A percentile compares a stretch with the other conserved stretches of the same genome.
These are phyloP conservation scores for Amoeboaphelidium occidentale DNA, from an alignment of 371 early-diverging fungal genomes.

Conservation along the genomic window DNA sequence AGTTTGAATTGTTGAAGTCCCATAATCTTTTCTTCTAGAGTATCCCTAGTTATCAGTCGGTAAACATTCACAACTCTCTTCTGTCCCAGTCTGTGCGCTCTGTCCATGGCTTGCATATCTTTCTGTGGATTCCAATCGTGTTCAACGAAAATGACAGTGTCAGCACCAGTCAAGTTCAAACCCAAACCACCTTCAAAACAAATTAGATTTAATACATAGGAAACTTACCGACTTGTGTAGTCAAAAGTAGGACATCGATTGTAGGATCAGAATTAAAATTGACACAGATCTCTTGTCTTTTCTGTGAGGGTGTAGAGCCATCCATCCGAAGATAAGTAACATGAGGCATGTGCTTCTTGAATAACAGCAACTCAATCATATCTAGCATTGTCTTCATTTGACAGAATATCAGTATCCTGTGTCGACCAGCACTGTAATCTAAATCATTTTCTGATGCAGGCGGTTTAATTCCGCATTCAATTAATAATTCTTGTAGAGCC, in stretches of 20 bases:
- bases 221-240: slow-evolving; percentile 95
- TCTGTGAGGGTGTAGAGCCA: slow-evolving; percentile 59
- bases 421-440: slow-evolving; percentile 24
- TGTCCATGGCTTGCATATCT: slow-evolving; percentile 92
- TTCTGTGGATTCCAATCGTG: slow-evolving; percentile 99
- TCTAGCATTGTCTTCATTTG: slow-evolving; percentile 93
- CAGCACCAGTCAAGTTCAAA: slow-evolving; percentile 95
- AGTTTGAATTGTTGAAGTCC: slow-evolving; percentile 95
- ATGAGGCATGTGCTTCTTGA: slow-evolving; percentile 49
- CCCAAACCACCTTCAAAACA: slow-evolving; percentile 99
- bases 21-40: slow-evolving; percentile 91
- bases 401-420: slow-evolving; percentile 91
- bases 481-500: slow-evolving; percentile 36
- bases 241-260: slow-evolving; percentile 84
- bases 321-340: slow-evolving; percentile 91
- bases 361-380: slow-evolving; percentile 73
- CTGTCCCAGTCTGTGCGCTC: slow-evolving; percentile 92
- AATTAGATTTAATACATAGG: no score
- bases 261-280: slow-evolving; percentile 88
- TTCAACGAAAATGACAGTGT: slow-evolving; percentile 98
- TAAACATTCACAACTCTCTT: slow-evolving; percentile 92
- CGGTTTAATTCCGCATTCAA: slow-evolving; percentile 84
- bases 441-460: neutral
- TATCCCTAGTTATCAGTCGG: slow-evolving; percentile 65
- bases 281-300: slow-evolving; percentile 70